Base-by-base conservation (phyloP, 352 stramenopile genomes). In the Saprolegnia parasitica region DNA sequence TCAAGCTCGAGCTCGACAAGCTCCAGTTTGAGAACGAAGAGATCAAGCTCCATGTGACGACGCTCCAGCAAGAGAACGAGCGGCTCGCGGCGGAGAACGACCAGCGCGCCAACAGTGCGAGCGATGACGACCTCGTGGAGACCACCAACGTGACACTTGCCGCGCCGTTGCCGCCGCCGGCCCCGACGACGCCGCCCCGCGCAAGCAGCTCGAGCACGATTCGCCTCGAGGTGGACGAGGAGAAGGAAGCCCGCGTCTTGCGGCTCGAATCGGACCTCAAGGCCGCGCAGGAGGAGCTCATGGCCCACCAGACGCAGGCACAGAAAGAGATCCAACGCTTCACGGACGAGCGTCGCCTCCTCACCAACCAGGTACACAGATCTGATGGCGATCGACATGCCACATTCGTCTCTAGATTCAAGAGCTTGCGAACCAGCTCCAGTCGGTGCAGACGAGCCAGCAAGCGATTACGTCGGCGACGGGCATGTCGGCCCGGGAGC, bases 21-120 rank as follows among this genome's bases (percentile, higher is more conserved):
- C 76, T 93, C n/a, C 86, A 79, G 54, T 93, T 90, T 56, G 84
- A 95, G 62, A 81, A 92, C 72, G 83, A 93, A 20, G 70, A 74
- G 54, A 45, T 72, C 20, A 61, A 72, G 50, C 65, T 74, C 9
- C 61, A 60, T 2, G 52, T 74, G 29, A n/a, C 23, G 9, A 74
- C 70, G 10, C 42, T 74, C 5, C 70, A 74, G 42, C 71, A 74
- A 37, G 70, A 74, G 37, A 74, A 74, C 24, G 63, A 72, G 18
- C 63, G 64, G n/a, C 49, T 72, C 2, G 56, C 56, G 21, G 29
- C 45, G 20, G 70, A 74, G 37, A 42, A 50, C 15, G 70, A 72
- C 50, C 23, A 64, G 40, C 24, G 20, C n/a, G 35, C 60, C 5
- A 23, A 26, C 0, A 39, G 20, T 16, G 18, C 18, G 16, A 45